Conservation (phyloP, 2,329 filamentous ascomycete species). For the Aspergillus thermomutatus region DNA sequence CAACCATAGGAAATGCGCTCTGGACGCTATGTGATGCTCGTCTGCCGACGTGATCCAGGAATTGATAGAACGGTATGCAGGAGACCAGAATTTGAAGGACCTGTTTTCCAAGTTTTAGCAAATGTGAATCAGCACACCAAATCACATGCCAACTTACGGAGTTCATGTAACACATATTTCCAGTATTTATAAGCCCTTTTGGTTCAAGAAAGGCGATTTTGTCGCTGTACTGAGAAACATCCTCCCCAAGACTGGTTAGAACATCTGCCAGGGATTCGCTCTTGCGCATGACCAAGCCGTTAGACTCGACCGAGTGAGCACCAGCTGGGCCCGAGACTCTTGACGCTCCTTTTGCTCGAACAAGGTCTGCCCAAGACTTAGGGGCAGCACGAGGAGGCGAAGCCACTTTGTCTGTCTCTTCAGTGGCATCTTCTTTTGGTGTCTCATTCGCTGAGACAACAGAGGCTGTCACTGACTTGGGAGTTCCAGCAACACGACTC, state of each 20-base stretch:
- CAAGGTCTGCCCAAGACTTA: constrained; percentile 67
- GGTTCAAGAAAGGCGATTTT: constrained; percentile 85
- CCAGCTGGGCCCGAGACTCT: constrained; percentile 27
- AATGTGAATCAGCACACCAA: constrained; percentile 32
- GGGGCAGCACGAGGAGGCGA: constrained; percentile 47
- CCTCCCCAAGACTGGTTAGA: constrained; percentile 68
- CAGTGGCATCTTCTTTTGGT: constrained; percentile 9
- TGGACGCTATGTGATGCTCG: constrained; percentile 88
- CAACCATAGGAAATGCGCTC: constrained; percentile 86
- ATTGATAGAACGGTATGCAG: constrained; percentile 90
- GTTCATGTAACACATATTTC: constrained; percentile 99
- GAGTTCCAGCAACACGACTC: constrained; percentile 32
- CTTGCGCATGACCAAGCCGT: constrained; percentile 47
- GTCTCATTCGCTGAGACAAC: constrained; percentile 6
- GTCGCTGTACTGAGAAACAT: constrained; percentile 52
- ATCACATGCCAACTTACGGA: constrained; percentile 63
- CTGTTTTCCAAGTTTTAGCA: constrained; percentile 43
- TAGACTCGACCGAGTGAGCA: constrained; percentile 27
- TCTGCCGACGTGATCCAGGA: constrained; percentile 81
- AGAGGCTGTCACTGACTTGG: constrained; percentile 26
- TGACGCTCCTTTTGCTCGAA: constrained; percentile 50
- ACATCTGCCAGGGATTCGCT: constrained; percentile 70
- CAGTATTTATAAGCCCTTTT: constrained; percentile 89
- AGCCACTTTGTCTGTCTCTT: constrained; percentile 37
- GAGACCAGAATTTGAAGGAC: constrained; percentile 94